Percentiles rank a stretch among this genome's conserved stretches.
These are phyloP conservation scores for Senecio squalidus DNA, from an alignment of 140 eudicot genomes.

Conservation along the genomic window DNA sequence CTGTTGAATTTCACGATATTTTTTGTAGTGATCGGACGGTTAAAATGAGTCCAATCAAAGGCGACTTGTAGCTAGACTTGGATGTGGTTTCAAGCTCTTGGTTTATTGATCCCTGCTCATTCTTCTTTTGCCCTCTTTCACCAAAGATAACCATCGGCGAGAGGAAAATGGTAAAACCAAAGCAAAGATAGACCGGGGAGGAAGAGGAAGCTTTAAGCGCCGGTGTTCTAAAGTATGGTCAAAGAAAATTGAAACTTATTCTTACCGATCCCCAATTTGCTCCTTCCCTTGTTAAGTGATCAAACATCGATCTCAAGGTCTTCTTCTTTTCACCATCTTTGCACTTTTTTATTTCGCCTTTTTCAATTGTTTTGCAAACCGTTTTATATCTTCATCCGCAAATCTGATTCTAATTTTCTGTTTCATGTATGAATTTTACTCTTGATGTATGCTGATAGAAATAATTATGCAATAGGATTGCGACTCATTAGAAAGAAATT, in stretches of 20 bases:
- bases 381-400: not conserved
- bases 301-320: conserved; percentile 59
- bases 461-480: too few relatives aligned
- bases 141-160: too few relatives aligned
- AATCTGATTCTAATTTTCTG: not conserved
- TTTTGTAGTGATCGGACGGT: conserved; percentile 13
- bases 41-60: not conserved
- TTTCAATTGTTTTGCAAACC: not conserved
- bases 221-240: too few relatives aligned
- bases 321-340: not conserved
- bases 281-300: too few relatives aligned
- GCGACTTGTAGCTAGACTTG: not conserved
- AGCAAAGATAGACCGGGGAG: too few relatives aligned
- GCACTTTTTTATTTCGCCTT: not conserved
- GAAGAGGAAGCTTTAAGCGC: too few relatives aligned
- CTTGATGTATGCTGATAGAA: not conserved
- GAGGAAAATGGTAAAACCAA: too few relatives aligned
- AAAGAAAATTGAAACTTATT: too few relatives aligned
- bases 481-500: too few relatives aligned
- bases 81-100: not conserved
- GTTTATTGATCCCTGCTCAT: conserved; percentile 5
- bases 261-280: too few relatives aligned
- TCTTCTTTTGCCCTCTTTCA: too few relatives aligned
- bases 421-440: not conserved
- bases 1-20: not conserved